These are phyloP conservation scores for Trichoderma endophyticum DNA, from an alignment of 2,329 filamentous ascomycete species.

Conservation along the genomic window DNA sequence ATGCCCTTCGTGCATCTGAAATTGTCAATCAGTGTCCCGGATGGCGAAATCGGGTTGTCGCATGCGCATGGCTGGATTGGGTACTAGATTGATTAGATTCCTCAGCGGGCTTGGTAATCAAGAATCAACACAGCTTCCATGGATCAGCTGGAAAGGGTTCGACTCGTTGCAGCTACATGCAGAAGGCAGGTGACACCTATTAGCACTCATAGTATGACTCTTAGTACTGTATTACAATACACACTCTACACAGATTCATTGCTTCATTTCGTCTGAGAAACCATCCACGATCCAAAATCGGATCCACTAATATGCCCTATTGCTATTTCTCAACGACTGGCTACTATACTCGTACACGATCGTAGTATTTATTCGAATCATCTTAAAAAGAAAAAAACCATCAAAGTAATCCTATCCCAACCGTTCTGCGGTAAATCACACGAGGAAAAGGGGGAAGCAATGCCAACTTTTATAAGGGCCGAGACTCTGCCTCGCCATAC, in stretches of 20 bases:
- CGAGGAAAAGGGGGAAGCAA: not conserved
- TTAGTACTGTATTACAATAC: not conserved
- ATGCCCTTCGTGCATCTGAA: not conserved
- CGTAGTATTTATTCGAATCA: not conserved
- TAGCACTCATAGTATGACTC: not conserved
- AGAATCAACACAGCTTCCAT: not conserved
- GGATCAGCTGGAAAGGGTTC: not conserved
- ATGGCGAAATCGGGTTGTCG: not conserved
- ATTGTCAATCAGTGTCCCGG: not conserved
- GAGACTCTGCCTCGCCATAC: not conserved
- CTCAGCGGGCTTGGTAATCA: not conserved
- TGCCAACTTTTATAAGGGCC: not conserved
- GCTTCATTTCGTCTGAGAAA: not conserved
- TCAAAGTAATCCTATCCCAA: not conserved
- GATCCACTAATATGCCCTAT: not conserved
- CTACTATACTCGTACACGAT: slow-evolving; percentile 2
- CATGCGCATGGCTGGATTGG: not conserved
- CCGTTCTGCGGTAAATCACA: not conserved
- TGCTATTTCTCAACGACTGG: not conserved
- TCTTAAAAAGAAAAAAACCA: not conserved
- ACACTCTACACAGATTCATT: not conserved
- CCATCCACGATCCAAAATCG: not conserved
- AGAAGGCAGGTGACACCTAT: not conserved
- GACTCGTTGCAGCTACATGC: not conserved
- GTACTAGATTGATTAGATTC: not conserved